phyloP scores from a whole-genome alignment of 495 filamentous ascomycete genomes.

The Penicillium coffeae region DNA sequence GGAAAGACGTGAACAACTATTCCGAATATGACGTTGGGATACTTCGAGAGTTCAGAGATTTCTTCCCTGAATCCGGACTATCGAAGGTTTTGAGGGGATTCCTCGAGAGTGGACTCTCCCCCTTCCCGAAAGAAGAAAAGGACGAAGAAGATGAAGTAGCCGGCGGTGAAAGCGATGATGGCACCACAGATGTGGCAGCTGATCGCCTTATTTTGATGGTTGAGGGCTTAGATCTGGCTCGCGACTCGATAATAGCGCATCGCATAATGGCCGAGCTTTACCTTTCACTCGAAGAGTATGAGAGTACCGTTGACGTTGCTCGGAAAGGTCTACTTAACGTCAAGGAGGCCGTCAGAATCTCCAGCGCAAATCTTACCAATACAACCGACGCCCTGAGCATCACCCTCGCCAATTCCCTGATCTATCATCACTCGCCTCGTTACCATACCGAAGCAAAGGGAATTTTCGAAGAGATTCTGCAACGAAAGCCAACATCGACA shows the following conservation, averaged over 20 bases:
- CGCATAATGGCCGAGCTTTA: constrained; percentile 84
- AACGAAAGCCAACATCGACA: constrained; percentile 66
- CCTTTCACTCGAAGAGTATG: constrained; percentile 79
- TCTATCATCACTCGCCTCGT: constrained; percentile 83
- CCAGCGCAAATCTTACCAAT: constrained; percentile 62
- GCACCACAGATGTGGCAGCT: constrained; percentile 50
- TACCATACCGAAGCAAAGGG: constrained; percentile 81
- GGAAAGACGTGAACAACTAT: constrained; percentile 73
- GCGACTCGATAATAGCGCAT: constrained; percentile 74
- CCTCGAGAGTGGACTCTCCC: constrained; percentile 77
- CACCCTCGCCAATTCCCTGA: constrained; percentile 73
- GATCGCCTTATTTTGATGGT: constrained; percentile 77
- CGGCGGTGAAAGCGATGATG: not conserved
- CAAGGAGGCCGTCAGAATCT: constrained; percentile 55
- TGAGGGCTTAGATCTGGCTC: constrained; percentile 70
- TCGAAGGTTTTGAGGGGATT: constrained; percentile 76
- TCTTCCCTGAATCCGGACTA: constrained; percentile 82
- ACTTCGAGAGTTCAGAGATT: constrained; percentile 70
- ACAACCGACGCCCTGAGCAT: constrained; percentile 69
- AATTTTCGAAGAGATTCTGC: constrained; percentile 76
- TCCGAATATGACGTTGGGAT: constrained; percentile 68
- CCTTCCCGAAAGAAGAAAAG: constrained; percentile 54
- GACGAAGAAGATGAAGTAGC: constrained; percentile 30
- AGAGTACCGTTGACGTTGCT: constrained; percentile 73
- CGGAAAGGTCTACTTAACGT: constrained; percentile 64